Evolutionary conservation across 768 basidiomycete species (phyloP).

Genomic region (Dentipellis fragilis): DNA sequence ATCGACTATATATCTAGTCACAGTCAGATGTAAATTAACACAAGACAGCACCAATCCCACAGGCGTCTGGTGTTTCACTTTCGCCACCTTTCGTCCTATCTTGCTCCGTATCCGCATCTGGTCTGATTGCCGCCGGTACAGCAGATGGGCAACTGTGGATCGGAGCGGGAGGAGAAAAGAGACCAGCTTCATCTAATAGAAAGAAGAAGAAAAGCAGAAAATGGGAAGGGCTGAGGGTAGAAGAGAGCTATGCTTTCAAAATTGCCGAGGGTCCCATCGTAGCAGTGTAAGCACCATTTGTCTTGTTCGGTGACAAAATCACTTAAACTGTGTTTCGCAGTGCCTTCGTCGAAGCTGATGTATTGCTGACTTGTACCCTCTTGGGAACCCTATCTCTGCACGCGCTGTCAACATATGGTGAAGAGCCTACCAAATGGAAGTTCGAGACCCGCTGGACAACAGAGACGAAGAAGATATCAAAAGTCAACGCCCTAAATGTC

Average conservation of each 20-base stretch:
- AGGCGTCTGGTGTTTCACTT: conserved; percentile 41
- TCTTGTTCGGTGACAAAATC: neutral
- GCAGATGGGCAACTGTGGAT: conserved; percentile 70
- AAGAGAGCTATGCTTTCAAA: conserved; percentile 34
- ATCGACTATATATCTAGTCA: neutral
- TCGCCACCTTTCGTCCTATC: conserved; percentile 71
- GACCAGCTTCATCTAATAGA: conserved; percentile 10
- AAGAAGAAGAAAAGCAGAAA: conserved; percentile 45
- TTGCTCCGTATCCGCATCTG: conserved; percentile 45
- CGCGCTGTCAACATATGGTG: conserved; percentile 28
- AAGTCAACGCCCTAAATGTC: conserved; percentile 55
- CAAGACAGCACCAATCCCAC: conserved; percentile 27
- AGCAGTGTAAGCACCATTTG: conserved; percentile 39
- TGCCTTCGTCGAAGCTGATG: conserved; percentile 13
- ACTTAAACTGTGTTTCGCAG: neutral
- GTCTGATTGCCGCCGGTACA: conserved; percentile 58
- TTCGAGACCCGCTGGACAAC: conserved; percentile 36
- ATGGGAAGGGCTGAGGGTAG: conserved; percentile 59
- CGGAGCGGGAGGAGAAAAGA: conserved; percentile 59
- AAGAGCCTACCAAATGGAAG: conserved; percentile 26
- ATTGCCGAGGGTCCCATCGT: conserved; percentile 70
- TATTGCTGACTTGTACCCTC: conserved; percentile 47
- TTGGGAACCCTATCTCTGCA: conserved; percentile 48
- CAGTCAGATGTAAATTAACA: neutral
- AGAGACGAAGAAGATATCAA: conserved; percentile 35